Percentiles rank a stretch among this genome's conserved stretches.
Evolutionary conservation across 225 moss, liverwort and hornwort species (phyloP).

Genomic region (Sphagnum tenellum): DNA sequence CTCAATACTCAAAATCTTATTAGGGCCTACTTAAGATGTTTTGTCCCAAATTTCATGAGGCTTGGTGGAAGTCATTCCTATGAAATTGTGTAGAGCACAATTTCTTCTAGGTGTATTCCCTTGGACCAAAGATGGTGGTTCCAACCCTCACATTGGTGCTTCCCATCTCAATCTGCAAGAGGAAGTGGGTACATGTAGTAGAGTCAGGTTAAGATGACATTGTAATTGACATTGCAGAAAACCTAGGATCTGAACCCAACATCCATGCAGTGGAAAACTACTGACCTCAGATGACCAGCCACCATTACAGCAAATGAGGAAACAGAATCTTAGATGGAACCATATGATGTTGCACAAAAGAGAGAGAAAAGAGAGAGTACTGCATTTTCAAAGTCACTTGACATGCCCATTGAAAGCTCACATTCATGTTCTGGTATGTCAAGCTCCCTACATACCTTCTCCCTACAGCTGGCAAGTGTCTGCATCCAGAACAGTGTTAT

Average conservation of each 20-base stretch:
- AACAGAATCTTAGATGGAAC: not conserved
- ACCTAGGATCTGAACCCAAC: too few species aligned
- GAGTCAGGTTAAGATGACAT: not conserved
- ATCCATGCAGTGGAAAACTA: too few species aligned
- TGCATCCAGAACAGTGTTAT: conserved; percentile 6
- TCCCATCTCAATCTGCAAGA: conserved; percentile 31
- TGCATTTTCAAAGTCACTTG: conserved; percentile 49
- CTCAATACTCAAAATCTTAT: too few species aligned
- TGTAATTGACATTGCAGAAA: too few species aligned
- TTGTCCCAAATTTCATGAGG: too few species aligned
- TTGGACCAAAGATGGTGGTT: conserved; percentile 40
- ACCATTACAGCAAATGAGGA: too few species aligned
- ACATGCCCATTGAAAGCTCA: conserved; percentile 60
- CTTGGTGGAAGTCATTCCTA: too few species aligned
- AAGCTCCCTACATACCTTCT: conserved; percentile 29
- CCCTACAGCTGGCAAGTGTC: conserved; percentile 36
- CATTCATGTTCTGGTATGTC: conserved; percentile 23
- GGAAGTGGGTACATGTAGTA: not conserved
- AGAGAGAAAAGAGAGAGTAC: conserved; percentile 6
- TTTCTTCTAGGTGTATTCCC: conserved; percentile 26
- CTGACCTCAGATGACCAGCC: too few species aligned
- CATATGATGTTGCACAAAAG: not conserved
- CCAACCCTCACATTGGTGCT: conserved; percentile 45
- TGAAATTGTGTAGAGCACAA: not conserved
- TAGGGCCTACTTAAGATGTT: too few species aligned